Conservation (phyloP, 768 basidiomycete genomes). For the Suillus cothurnatus region DNA sequence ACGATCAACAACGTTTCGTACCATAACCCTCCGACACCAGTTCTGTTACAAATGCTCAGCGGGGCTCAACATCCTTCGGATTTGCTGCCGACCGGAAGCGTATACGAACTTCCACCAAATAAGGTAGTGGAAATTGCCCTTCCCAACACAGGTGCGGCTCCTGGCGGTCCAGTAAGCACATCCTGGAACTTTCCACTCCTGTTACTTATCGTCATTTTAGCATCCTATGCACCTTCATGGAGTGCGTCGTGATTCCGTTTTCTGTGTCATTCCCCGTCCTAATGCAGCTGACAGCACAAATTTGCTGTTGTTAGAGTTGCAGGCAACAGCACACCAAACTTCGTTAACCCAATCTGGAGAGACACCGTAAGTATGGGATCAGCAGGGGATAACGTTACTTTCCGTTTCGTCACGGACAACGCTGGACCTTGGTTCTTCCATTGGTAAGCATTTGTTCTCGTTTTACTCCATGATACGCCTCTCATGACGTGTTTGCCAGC, state of each 20-base stretch:
- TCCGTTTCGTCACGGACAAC: slow-evolving; percentile 68
- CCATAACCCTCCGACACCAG: slow-evolving; percentile 46
- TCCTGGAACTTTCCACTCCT: background rate
- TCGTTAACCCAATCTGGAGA: slow-evolving; percentile 36
- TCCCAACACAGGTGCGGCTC: slow-evolving; percentile 37
- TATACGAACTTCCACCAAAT: slow-evolving; percentile 50
- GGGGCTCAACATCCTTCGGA: slow-evolving; percentile 51
- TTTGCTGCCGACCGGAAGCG: slow-evolving; percentile 49
- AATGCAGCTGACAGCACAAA: slow-evolving; percentile 29
- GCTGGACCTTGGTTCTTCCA: slow-evolving; percentile 63
- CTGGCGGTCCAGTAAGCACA: slow-evolving; percentile 33
- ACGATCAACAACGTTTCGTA: slow-evolving; percentile 38
- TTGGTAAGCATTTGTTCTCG: slow-evolving; percentile 26
- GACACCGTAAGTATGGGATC: slow-evolving; percentile 37
- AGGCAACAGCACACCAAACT: slow-evolving; percentile 35
- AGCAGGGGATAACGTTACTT: slow-evolving; percentile 45
- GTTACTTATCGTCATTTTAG: slow-evolving; percentile 11
- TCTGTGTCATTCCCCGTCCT: background rate
- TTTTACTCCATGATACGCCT: background rate
- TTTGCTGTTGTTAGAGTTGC: slow-evolving; percentile 42
- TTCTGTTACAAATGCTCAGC: slow-evolving; percentile 60
- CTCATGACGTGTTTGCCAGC: slow-evolving; percentile 19
- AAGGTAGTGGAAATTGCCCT: slow-evolving; percentile 49
- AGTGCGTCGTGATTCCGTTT: slow-evolving; percentile 23
- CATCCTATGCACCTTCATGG: slow-evolving; percentile 46